Percentiles rank a stretch among this genome's conserved stretches.
These are phyloP conservation scores for Mycotypha africana DNA, from an alignment of 371 early-diverging fungal species.

Conservation along the genomic window DNA sequence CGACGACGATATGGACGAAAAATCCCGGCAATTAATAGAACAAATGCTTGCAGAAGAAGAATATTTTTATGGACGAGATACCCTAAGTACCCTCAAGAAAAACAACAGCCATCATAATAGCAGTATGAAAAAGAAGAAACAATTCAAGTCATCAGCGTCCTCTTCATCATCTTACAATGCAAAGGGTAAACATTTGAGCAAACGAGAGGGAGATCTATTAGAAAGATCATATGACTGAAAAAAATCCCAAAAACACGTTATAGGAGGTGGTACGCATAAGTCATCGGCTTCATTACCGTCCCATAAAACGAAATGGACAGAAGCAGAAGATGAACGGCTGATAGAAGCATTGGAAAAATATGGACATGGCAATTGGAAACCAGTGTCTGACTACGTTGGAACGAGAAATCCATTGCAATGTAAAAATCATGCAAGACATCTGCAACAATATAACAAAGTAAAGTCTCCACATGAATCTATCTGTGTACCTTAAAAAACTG, in stretches of 20 bases:
- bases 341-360: conserved; percentile 48
- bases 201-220: too few relatives aligned
- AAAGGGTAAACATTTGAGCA: too few relatives aligned
- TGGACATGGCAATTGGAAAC: conserved; percentile 67
- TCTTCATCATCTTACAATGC: too few relatives aligned
- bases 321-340: conserved; percentile 37
- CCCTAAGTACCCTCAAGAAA: conserved; percentile 7
- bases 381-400: conserved; percentile 45
- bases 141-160: too few relatives aligned
- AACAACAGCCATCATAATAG: not conserved
- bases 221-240: not conserved
- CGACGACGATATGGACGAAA: conserved; percentile 51
- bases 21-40: conserved; percentile 55
- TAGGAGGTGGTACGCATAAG: conserved; percentile 1
- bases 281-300: conserved; percentile 58
- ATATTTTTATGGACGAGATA: conserved; percentile 48
- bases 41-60: conserved; percentile 71
- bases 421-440: conserved; percentile 65
- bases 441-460: conserved; percentile 47
- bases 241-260: not conserved
- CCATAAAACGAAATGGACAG: conserved; percentile 57
- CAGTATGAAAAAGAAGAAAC: too few relatives aligned
- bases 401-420: conserved; percentile 53
- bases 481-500: too few relatives aligned
- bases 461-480: too few relatives aligned